Conservation (phyloP, 768 basidiomycete species). For the Agrocybe pediades region DNA sequence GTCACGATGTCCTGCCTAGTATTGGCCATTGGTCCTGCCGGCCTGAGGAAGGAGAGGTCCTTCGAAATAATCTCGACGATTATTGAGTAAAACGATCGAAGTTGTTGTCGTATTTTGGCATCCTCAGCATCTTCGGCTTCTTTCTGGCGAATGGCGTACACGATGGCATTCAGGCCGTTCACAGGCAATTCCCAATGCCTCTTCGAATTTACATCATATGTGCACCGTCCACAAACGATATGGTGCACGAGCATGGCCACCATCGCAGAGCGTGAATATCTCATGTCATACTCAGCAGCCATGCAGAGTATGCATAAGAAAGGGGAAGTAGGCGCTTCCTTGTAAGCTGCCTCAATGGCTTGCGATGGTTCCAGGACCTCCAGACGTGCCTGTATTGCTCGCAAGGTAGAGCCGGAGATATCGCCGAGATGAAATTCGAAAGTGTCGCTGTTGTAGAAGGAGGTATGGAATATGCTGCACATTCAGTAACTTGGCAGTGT, state of each 20-base stretch:
- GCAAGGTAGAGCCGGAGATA: no score
- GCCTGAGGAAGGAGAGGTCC: background rate
- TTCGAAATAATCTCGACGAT: background rate
- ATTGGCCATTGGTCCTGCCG: background rate
- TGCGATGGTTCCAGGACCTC: background rate
- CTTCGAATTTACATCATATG: background rate
- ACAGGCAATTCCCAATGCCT: background rate
- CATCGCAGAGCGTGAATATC: background rate
- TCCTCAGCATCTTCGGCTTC: background rate
- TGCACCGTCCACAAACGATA: background rate
- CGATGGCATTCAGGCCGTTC: background rate
- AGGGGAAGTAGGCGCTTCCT: background rate
- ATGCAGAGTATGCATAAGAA: no score
- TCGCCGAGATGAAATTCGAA: no score
- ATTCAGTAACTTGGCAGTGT: no score
- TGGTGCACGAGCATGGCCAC: background rate
- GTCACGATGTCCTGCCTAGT: background rate
- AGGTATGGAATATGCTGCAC: no score
- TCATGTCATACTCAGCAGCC: background rate
- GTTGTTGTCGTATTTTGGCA: background rate
- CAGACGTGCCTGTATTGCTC: no score
- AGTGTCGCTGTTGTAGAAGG: no score
- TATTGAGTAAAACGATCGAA: background rate
- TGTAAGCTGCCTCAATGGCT: background rate
- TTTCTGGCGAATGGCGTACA: background rate